Evolutionary conservation across 306 rosid species (phyloP).

Genomic region (Potentilla sterilis): DNA sequence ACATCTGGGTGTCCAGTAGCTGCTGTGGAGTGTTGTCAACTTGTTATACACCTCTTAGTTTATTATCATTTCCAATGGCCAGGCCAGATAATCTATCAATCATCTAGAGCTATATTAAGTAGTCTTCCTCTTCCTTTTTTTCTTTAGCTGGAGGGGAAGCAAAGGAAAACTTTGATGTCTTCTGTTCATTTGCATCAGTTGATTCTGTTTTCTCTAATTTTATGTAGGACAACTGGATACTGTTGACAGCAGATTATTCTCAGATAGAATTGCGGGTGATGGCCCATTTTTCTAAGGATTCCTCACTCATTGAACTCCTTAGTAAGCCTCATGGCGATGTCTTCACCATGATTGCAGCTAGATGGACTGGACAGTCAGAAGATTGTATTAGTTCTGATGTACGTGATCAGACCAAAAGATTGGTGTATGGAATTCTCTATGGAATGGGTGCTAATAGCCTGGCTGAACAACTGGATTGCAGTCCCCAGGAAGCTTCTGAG

Average conservation of each 20-base stretch:
- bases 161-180: not conserved
- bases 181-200: slow-evolving; percentile 6
- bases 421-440: slow-evolving; percentile 95
- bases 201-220: slow-evolving; percentile 18
- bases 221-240: slow-evolving; percentile 81
- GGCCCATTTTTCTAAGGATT: slow-evolving; percentile 94
- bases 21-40: not conserved
- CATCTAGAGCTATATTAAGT: too few relatives aligned
- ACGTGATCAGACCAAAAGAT: slow-evolving; percentile 85
- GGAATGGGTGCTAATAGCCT: slow-evolving; percentile 95
- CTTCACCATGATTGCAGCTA: slow-evolving; percentile 83
- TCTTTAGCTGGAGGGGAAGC: not conserved
- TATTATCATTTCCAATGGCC: not conserved
- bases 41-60: not conserved
- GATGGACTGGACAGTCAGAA: slow-evolving; percentile 80
- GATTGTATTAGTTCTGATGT: slow-evolving; percentile 56
- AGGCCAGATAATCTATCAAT: not conserved
- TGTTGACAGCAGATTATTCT: slow-evolving; percentile 93
- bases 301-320: slow-evolving; percentile 68
- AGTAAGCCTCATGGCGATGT: slow-evolving; percentile 74
- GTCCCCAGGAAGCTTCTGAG: slow-evolving; percentile 72
- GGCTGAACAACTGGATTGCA: slow-evolving; percentile 78
- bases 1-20: not conserved
- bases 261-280: slow-evolving; percentile 93
- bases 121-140: too few relatives aligned